Base-by-base conservation (phyloP, 495 filamentous ascomycete species). In the Delitschia confertaspora region DNA sequence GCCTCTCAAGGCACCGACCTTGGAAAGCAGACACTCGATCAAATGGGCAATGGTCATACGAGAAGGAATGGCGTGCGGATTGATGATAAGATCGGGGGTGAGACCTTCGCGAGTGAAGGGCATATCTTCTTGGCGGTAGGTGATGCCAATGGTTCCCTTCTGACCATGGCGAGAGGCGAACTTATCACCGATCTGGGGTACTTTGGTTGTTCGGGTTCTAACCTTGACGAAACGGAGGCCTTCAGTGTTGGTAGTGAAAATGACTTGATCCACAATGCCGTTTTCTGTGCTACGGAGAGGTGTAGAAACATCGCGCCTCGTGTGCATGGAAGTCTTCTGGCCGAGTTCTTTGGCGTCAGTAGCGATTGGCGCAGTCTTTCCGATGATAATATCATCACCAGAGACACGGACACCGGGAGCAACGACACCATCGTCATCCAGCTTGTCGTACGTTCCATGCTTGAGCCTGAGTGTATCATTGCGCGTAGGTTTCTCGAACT, bases 31-130 rank as follows among this genome's bases (percentile, higher is more conserved):
- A 72, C 91, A 96, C 68, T 99, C 91, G 64, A 99, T 93, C 74
- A 99, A 86, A 73, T 99, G 93, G 46, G 93, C 91, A 72, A 96
- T 96, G 0, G 91, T 99, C 91, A 99, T 99, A 73, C 91, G 91
- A 10, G 91, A 99, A 1, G 91, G 91, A 74, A 99, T 96, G 63
- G 93, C 91, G 74, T 99, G 91, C 0, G 91, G 91, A 60, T 99
- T 99, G 74, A 99, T 96, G 64, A 99, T 95, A 40, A 99, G 69
- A 63, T 99, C 91, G 1, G 91, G 91, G 1, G 80, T 80, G 37
- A 96, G 75, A 51, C 91, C 91, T 64, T 95, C 85, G 30, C 78
- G 69, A 4, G 88, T 93, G 65, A 96, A 99, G 0, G 93, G 93
- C 91, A 99, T 99, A 58, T 99, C 93, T 65, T 96, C 91, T 52